Evolutionary conservation across 345 rosid genomes (phyloP).

Genomic region (Boechera divaricarpa): DNA sequence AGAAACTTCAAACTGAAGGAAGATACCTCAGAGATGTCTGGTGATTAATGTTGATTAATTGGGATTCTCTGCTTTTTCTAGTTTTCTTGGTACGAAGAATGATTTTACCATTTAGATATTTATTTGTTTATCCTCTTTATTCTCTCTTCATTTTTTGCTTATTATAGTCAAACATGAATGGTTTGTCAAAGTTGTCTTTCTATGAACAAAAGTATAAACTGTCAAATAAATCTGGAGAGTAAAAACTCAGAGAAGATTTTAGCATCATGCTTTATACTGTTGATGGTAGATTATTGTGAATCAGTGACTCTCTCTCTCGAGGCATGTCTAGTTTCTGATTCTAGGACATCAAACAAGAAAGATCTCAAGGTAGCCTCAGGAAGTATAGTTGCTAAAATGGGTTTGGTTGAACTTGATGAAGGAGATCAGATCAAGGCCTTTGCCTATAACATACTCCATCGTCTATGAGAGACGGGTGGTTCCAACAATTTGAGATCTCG

Average conservation of each 20-base stretch:
- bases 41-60: slow-evolving; percentile 46
- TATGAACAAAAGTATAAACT: slow-evolving; percentile 23
- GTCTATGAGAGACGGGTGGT: no score
- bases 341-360: background rate
- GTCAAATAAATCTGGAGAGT: slow-evolving; percentile 3
- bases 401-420: no score
- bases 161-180: slow-evolving; percentile 34
- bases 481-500: no score
- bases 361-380: background rate
- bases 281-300: background rate
- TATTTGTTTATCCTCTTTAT: slow-evolving; percentile 11
- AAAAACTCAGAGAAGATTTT: background rate
- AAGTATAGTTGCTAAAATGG: no score
- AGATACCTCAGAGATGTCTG: slow-evolving; percentile 83
- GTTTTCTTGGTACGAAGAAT: slow-evolving; percentile 17
- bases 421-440: no score
- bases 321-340: background rate
- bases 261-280: background rate
- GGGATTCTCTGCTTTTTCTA: slow-evolving; percentile 10
- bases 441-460: no score
- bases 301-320: background rate
- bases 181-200: slow-evolving; percentile 33
- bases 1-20: slow-evolving; percentile 74
- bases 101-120: slow-evolving; percentile 37
- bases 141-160: slow-evolving; percentile 16